Base-by-base conservation (phyloP, 768 basidiomycete species). In the Rhodotorula diobovata region DNA sequence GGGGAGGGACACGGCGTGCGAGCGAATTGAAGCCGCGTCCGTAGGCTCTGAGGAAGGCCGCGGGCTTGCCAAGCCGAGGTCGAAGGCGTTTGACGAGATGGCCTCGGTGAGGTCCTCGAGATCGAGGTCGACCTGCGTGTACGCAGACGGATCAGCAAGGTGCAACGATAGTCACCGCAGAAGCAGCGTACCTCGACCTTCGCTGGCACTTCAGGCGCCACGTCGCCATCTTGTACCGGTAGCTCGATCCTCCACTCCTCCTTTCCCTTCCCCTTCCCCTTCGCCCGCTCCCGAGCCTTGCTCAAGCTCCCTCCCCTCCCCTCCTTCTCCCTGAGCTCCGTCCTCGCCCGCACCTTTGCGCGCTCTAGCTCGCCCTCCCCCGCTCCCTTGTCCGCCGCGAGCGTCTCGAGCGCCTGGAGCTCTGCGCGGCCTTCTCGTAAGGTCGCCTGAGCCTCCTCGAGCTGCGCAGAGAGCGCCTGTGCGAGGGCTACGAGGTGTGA, bases 81-180 rank as follows among this genome's bases (percentile, higher is more conserved):
- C 67, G 64, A 75, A 75, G 0, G 73, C 70, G 62, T 75, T 69
- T 15, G 70, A 71, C 3, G 70, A 68, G 57, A 75, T 75, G 5
- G 73, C 73, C 35, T 71, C 73, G 15, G 67, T 66, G 4, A 75
- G 51, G 48, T 75, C 70, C 11, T 71, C 70, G 37, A 75, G 51
- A 34, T 75, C 70, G 64, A 75, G 63, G 16, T 61, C 56, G 59
- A 58, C 70, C 70, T 71, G 65, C n/a, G n/a, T 2, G 57, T 21
- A 23, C 18, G 10, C 28, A 55, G 28, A 25, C 28, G 23, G 10
- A 25, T 18, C 25, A 23, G 43, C 7, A 0, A 4, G 8, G 32
- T 11, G 25, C 14, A 30, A n/a, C 16, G 43, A 18, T 10, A 39
- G 9, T 2, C 21, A 28, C 18, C 2, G 9, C 39, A 39, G 28